These are phyloP conservation scores for Talaromyces trachyspermus DNA, from an alignment of 495 filamentous ascomycete genomes.

Conservation along the genomic window DNA sequence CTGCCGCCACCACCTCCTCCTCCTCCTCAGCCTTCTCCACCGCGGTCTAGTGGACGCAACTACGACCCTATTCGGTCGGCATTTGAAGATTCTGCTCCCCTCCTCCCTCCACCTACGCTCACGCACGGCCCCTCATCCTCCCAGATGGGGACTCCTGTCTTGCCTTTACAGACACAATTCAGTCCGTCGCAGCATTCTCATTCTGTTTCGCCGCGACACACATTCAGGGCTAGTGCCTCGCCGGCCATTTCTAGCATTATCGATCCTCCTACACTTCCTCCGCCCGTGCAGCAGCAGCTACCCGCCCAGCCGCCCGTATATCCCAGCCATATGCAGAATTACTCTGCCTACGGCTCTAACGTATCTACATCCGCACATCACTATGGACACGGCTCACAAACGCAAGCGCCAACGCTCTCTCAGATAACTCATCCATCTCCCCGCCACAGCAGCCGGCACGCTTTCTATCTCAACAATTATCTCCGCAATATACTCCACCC, in stretches of 20 bases:
- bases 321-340: slow-evolving; percentile 3
- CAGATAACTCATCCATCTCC: slow-evolving; percentile 5
- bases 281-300: slow-evolving; percentile 25
- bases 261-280: slow-evolving; percentile 55
- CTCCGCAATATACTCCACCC: slow-evolving; percentile 10
- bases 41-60: slow-evolving; percentile 61
- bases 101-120: slow-evolving; percentile 38
- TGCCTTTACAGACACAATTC: slow-evolving; percentile 26
- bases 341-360: slow-evolving; percentile 4
- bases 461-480: slow-evolving; percentile 14
- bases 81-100: slow-evolving; percentile 49
- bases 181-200: slow-evolving; percentile 27
- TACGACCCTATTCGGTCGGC: slow-evolving; percentile 79
- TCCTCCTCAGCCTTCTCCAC: slow-evolving; percentile 23
- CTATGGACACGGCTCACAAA: slow-evolving; percentile 5
- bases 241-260: slow-evolving; percentile 87
- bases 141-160: slow-evolving; percentile 47
- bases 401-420: slow-evolving; percentile 2
- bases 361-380: slow-evolving; percentile 1
- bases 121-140: slow-evolving; percentile 43
- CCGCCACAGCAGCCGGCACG: slow-evolving; percentile 19
- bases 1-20: slow-evolving; percentile 20
- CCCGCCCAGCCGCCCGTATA: slow-evolving; percentile 13
- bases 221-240: slow-evolving; percentile 71
- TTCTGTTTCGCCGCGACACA: slow-evolving; percentile 25